A percentile compares a stretch with the other conserved stretches of the same genome.
Conservation (phyloP, 768 basidiomycete genomes). For the Termitomyces bulborhizus region DNA sequence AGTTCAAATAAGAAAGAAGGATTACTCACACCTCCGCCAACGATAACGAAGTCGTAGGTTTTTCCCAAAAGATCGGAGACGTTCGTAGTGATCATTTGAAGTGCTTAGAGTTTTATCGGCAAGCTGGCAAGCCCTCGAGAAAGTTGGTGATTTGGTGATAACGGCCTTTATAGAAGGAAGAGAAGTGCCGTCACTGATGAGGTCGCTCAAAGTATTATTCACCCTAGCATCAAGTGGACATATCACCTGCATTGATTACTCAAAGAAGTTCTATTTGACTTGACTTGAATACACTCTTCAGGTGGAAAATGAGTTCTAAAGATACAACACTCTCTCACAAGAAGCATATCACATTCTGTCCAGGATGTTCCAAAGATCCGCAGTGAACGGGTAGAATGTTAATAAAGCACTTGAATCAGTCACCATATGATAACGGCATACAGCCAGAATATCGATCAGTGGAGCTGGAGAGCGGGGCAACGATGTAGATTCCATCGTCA, state of each 20-base stretch:
- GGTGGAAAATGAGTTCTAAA: background rate
- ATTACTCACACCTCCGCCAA: constrained; percentile 19
- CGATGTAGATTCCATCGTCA: background rate
- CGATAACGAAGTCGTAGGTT: constrained; percentile 25
- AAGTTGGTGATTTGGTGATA: background rate
- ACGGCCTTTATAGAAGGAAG: background rate
- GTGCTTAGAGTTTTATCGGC: background rate
- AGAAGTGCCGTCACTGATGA: background rate
- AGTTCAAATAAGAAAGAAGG: background rate
- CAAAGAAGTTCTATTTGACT: background rate
- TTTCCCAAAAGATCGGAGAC: constrained; percentile 13
- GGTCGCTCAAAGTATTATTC: too few relatives aligned
- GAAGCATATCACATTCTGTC: background rate
- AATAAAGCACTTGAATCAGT: background rate
- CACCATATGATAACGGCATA: background rate
- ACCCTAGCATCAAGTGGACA: background rate
- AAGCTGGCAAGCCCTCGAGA: background rate
- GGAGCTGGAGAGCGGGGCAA: background rate
- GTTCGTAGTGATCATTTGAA: constrained; percentile 7
- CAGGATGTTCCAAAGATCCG: background rate
- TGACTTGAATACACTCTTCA: background rate
- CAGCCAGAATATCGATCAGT: background rate
- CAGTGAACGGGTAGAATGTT: too few relatives aligned
- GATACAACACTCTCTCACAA: background rate
- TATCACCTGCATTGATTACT: background rate